phyloP scores from a whole-genome alignment of 306 rosid genomes.

The Vicia sativa region DNA sequence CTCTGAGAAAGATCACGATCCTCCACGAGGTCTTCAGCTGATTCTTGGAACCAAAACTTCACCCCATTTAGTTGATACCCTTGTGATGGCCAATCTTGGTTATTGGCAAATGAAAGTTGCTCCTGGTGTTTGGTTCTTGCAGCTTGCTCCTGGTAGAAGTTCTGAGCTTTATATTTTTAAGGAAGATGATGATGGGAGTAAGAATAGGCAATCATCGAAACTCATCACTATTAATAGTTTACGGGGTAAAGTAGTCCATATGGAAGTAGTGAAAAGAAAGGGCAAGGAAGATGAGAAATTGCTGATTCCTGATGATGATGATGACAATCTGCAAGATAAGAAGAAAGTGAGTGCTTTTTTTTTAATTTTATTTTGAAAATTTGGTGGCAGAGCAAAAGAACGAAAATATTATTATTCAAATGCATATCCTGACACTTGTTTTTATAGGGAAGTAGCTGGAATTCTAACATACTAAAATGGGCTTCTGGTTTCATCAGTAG shows the following conservation, averaged over 20 bases:
- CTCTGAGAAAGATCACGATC: conserved; percentile 91
- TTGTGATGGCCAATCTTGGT: conserved; percentile 99
- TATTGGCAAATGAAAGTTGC: conserved; percentile 99
- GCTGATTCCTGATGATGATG: conserved; percentile 63
- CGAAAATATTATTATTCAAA: background rate
- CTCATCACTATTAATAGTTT: conserved; percentile 78
- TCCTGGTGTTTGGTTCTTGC: conserved; percentile 99
- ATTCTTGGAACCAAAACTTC: conserved; percentile 86
- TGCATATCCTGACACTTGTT: conserved; percentile 29
- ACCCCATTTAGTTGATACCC: conserved; percentile 94
- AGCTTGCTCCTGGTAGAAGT: conserved; percentile 98
- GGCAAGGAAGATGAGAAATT: conserved; percentile 91
- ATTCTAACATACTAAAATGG: conserved; percentile 87
- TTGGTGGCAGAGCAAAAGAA: background rate
- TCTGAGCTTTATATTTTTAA: conserved; percentile 85
- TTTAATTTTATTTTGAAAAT: conserved; percentile 25
- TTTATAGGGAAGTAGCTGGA: conserved; percentile 77
- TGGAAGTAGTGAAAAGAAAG: conserved; percentile 87
- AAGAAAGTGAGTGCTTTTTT: conserved; percentile 60
- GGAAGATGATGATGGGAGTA: conserved; percentile 65
- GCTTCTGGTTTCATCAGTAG: conserved; percentile 87
- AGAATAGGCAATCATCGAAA: conserved; percentile 62
- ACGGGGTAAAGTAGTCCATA: conserved; percentile 90
- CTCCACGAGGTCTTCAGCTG: conserved; percentile 95
- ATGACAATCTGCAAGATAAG: conserved; percentile 48